Conservation (phyloP, 179 eudicot genomes). For the Heliamphora pulchella region DNA sequence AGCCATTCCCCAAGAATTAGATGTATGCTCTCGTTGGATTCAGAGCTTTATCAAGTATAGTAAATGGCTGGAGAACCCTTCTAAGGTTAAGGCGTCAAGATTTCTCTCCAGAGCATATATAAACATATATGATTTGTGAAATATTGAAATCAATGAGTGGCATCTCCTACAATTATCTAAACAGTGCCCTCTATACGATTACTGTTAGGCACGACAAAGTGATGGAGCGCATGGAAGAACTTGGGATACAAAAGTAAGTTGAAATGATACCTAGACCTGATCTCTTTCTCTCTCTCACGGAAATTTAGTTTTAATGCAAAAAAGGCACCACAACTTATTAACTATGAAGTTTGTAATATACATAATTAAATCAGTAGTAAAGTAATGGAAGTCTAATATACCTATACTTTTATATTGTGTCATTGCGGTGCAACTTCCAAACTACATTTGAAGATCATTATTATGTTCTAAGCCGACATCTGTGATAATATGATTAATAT, state of each 20-base stretch:
- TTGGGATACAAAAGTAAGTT: constrained; percentile 62
- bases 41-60: constrained; percentile 83
- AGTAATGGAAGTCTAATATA: no score
- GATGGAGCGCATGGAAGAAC: constrained; percentile 55
- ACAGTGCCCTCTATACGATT: constrained; percentile 7
- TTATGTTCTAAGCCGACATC: no score
- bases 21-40: constrained; percentile 84
- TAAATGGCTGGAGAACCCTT: constrained; percentile 81
- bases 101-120: constrained; percentile 77
- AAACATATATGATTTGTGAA: background rate
- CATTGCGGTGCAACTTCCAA: no score
- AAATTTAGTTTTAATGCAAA: no score
- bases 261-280: background rate
- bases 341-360: no score
- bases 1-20: constrained; percentile 60
- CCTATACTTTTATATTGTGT: no score
- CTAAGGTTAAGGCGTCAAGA: constrained; percentile 79
- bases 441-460: no score
- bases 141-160: background rate
- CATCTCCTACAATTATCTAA: background rate
- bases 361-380: no score
- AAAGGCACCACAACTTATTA: no score
- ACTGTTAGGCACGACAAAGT: constrained; percentile 52
- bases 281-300: background rate
- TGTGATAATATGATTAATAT: no score